Conservation (phyloP, 176 grass and related monocot species). For the Oryza glaberrima region DNA sequence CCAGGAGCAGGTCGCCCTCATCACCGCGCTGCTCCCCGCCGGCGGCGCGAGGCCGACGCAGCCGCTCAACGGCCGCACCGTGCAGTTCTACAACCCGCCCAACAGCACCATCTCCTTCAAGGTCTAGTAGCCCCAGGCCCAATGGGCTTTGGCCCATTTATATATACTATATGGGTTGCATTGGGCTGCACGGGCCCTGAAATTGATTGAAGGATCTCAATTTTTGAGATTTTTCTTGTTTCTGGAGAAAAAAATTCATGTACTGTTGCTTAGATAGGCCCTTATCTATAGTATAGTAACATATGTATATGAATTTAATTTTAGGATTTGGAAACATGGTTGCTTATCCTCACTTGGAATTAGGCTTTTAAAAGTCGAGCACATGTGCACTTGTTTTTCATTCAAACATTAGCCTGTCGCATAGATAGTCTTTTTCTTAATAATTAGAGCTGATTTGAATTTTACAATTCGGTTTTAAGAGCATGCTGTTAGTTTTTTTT, state of each 20-base stretch:
- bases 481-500: no score
- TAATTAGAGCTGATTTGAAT: no score
- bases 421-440: no score
- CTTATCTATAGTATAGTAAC: background rate
- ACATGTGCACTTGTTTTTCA: no score
- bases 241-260: background rate
- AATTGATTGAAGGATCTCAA: background rate
- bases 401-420: no score
- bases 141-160: background rate
- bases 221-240: background rate
- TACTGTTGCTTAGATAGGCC: background rate
- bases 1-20: slow-evolving; percentile 52
- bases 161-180: background rate
- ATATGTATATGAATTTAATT: background rate
- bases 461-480: no score
- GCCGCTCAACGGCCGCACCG: slow-evolving; percentile 56
- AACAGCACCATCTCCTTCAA: slow-evolving; percentile 38
- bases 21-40: slow-evolving; percentile 37
- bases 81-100: slow-evolving; percentile 57
- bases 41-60: slow-evolving; percentile 52
- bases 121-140: background rate
- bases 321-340: background rate
- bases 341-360: background rate
- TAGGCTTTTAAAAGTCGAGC: background rate
- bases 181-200: background rate